Conservation (phyloP, 495 filamentous ascomycete genomes). For the Tuber melanosporum region DNA sequence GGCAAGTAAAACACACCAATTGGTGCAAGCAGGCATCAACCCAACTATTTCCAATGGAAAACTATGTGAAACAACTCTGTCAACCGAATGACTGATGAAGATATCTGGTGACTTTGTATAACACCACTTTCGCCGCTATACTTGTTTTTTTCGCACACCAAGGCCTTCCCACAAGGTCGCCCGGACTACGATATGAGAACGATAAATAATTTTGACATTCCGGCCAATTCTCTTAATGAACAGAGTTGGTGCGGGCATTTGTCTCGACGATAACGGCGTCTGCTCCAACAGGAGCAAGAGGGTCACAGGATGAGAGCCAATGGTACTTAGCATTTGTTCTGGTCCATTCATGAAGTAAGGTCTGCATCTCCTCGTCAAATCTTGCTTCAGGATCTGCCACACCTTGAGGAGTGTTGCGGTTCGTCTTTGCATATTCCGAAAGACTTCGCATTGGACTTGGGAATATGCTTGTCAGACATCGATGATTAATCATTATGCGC, state of each 20-base stretch:
- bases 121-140: constrained; percentile 72
- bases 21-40: constrained; percentile 77
- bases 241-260: constrained; percentile 77
- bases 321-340: constrained; percentile 66
- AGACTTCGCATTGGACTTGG: constrained; percentile 73
- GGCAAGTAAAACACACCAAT: constrained; percentile 52
- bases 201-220: constrained; percentile 67
- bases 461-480: constrained; percentile 55
- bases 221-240: constrained; percentile 66
- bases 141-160: constrained; percentile 65
- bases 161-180: constrained; percentile 61
- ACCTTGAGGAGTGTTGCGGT: constrained; percentile 88
- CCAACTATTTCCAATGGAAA: constrained; percentile 62
- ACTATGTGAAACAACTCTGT: constrained; percentile 62
- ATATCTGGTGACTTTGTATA: constrained; percentile 64
- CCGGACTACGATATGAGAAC: constrained; percentile 86
- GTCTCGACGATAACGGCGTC: constrained; percentile 75
- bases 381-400: constrained; percentile 59
- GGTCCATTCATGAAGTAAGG: constrained; percentile 61
- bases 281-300: constrained; percentile 68
- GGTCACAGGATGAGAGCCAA: constrained; percentile 66
- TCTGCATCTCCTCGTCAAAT: constrained; percentile 55
- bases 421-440: constrained; percentile 83
- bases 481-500: constrained; percentile 2
- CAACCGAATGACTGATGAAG: constrained; percentile 80